A percentile compares a stretch with the other conserved stretches of the same genome.
Conservation (phyloP, 73 alveolate species). For the Tetrahymena elliotti region DNA sequence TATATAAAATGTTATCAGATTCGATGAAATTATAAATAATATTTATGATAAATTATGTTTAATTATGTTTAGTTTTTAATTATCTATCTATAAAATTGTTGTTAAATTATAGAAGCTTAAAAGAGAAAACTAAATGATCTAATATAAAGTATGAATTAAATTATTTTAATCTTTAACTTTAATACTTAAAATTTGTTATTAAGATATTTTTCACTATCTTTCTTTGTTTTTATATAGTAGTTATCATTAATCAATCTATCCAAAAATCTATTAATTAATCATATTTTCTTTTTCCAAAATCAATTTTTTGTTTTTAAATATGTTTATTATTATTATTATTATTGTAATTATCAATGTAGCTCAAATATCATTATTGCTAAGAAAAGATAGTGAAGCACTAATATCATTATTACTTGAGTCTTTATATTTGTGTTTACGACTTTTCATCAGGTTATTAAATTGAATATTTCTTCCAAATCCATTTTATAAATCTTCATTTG, state of each 20-base stretch:
- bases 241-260: too few species aligned
- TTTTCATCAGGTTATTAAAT: neutral
- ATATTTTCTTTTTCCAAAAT: neutral
- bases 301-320: too few species aligned
- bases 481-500: neutral
- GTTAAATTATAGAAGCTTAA: neutral
- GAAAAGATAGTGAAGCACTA: neutral
- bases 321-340: too few species aligned
- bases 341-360: neutral
- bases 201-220: neutral
- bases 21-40: too few species aligned
- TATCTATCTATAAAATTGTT: neutral
- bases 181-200: neutral
- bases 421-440: neutral
- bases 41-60: too few species aligned
- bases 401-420: neutral
- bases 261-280: too few species aligned
- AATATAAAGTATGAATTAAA: neutral
- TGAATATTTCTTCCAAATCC: neutral
- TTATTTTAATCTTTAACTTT: neutral
- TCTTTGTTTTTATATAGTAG: neutral
- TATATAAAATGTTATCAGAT: too few species aligned
- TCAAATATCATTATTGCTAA: neutral
- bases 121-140: neutral
- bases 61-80: too few species aligned